These are phyloP conservation scores for Dalbergia oliveri DNA, from an alignment of 306 rosid genomes.

Conservation along the genomic window DNA sequence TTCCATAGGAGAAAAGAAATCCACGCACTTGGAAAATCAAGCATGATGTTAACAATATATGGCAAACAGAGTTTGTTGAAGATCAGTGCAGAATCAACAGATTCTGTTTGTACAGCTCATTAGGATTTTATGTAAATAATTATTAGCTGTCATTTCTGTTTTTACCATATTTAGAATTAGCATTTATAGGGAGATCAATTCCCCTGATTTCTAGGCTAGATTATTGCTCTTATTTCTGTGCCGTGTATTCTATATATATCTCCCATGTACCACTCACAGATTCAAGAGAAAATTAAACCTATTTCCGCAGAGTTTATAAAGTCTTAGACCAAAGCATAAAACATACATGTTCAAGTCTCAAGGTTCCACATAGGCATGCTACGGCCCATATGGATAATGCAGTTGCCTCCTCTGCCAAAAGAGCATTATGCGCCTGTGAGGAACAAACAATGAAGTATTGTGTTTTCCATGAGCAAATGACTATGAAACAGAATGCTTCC, in stretches of 20 bases:
- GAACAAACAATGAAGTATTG: slow-evolving; percentile 46
- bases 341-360: slow-evolving; percentile 95
- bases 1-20: neutral
- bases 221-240: no score
- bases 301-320: slow-evolving; percentile 17
- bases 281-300: no score
- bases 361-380: slow-evolving; percentile 92
- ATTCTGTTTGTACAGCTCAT: no score
- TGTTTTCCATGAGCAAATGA: slow-evolving; percentile 26
- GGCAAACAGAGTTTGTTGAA: slow-evolving; percentile 9
- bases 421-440: slow-evolving; percentile 79
- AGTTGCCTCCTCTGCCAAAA: slow-evolving; percentile 85
- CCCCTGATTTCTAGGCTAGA: no score
- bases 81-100: no score
- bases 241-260: no score
- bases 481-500: slow-evolving; percentile 27
- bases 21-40: slow-evolving; percentile 19
- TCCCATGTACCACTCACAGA: no score
- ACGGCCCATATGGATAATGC: slow-evolving; percentile 93
- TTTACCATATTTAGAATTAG: no score
- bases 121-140: no score
- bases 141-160: no score
- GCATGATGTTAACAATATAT: slow-evolving; percentile 8
- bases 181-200: no score
- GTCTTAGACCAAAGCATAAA: slow-evolving; percentile 38